Conservation (phyloP, 768 basidiomycete genomes). For the Amanita pseudoporphyria region DNA sequence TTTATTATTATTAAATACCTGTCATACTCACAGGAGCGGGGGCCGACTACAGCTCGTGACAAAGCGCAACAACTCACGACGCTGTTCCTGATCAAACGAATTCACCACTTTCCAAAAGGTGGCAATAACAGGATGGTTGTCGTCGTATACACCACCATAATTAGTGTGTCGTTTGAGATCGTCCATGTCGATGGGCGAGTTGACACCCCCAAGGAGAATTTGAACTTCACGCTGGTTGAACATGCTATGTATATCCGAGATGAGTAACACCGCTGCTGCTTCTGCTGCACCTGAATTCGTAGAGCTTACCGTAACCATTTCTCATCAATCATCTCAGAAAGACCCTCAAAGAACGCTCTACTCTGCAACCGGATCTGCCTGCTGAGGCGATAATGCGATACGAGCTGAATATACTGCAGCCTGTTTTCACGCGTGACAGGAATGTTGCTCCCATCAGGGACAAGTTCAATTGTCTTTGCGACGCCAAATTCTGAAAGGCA, state of each 20-base stretch:
- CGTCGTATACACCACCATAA: slow-evolving; percentile 74
- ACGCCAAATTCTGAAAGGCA: slow-evolving; percentile 65
- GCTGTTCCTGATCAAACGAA: slow-evolving; percentile 72
- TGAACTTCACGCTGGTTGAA: slow-evolving; percentile 97
- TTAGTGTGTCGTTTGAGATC: slow-evolving; percentile 71
- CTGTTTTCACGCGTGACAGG: slow-evolving; percentile 85
- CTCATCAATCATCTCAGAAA: slow-evolving; percentile 86
- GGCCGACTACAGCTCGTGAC: slow-evolving; percentile 91
- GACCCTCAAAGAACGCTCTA: slow-evolving; percentile 83
- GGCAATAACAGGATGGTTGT: slow-evolving; percentile 59
- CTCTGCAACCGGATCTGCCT: slow-evolving; percentile 82
- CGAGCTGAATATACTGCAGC: slow-evolving; percentile 80
- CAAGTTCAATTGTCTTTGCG: slow-evolving; percentile 64
- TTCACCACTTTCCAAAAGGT: slow-evolving; percentile 84
- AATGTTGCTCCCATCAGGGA: slow-evolving; percentile 73
- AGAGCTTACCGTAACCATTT: slow-evolving; percentile 67
- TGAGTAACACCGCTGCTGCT: no score
- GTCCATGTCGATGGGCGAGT: slow-evolving; percentile 74
- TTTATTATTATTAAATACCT: neutral
- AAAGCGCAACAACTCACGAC: slow-evolving; percentile 72
- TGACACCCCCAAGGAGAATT: slow-evolving; percentile 82
- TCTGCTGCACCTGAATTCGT: neutral
- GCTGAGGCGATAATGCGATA: slow-evolving; percentile 83
- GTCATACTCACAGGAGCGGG: slow-evolving; percentile 59
- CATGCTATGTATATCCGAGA: slow-evolving; percentile 45